Evolutionary conservation across 495 filamentous ascomycete species (phyloP).

Genomic region (Talaromyces wortmannii): DNA sequence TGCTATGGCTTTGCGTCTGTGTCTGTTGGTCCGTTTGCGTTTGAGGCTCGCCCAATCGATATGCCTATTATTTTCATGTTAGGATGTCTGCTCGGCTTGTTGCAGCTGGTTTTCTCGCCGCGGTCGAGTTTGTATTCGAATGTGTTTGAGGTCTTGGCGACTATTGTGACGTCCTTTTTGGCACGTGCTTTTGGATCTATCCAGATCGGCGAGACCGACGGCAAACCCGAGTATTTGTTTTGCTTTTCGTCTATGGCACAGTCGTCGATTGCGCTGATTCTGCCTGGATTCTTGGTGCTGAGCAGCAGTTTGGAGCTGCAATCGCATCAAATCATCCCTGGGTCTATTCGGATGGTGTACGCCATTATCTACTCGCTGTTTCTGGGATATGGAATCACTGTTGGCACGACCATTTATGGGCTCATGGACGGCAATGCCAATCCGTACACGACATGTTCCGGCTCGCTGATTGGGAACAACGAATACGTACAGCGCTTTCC

Average conservation of each 20-base stretch:
- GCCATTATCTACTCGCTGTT: slow-evolving; percentile 93
- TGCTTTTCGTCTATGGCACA: slow-evolving; percentile 92
- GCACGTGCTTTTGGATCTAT: slow-evolving; percentile 83
- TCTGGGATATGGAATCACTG: slow-evolving; percentile 90
- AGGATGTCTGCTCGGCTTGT: slow-evolving; percentile 70
- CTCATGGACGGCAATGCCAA: slow-evolving; percentile 70
- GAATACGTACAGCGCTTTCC: slow-evolving; percentile 44
- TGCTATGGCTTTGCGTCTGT: slow-evolving; percentile 79
- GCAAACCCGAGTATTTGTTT: slow-evolving; percentile 56
- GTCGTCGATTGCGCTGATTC: slow-evolving; percentile 83
- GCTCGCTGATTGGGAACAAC: slow-evolving; percentile 41
- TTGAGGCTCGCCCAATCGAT: slow-evolving; percentile 77
- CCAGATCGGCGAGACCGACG: slow-evolving; percentile 18
- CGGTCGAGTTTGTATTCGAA: slow-evolving; percentile 72
- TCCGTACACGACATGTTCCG: slow-evolving; percentile 58
- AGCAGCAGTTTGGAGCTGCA: slow-evolving; percentile 84
- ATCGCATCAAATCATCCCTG: slow-evolving; percentile 78
- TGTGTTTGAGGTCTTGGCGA: slow-evolving; percentile 85
- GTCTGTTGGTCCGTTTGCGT: slow-evolving; percentile 77
- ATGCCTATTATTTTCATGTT: slow-evolving; percentile 82
- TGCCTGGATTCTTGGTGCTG: slow-evolving; percentile 82
- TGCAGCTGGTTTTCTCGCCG: slow-evolving; percentile 77
- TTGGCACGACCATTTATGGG: slow-evolving; percentile 85
- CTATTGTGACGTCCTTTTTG: slow-evolving; percentile 79
- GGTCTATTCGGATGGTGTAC: slow-evolving; percentile 92